These are phyloP conservation scores for Lyophyllum semitale DNA, from an alignment of 768 basidiomycete species.

Conservation along the genomic window DNA sequence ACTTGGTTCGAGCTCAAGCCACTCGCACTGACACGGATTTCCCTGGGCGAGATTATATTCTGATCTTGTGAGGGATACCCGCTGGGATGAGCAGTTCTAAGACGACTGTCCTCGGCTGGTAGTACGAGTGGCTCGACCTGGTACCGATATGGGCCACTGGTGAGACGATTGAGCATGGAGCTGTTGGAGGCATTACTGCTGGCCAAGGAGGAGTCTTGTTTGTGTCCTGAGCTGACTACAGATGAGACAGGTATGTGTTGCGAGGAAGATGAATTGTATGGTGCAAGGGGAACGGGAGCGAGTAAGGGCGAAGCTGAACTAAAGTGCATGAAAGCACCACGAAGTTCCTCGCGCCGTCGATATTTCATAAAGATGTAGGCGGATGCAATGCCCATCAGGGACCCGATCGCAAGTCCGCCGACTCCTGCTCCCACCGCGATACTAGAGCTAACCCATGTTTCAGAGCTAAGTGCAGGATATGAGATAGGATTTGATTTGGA, in stretches of 20 bases:
- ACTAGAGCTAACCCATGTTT: conserved; percentile 11
- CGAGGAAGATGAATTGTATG: conserved; percentile 12
- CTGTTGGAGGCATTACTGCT: conserved; percentile 9
- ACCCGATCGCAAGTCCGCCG: conserved; percentile 40
- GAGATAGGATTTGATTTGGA: background rate
- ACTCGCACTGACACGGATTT: background rate
- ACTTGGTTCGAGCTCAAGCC: conserved; percentile 46
- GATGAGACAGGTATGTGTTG: conserved; percentile 31
- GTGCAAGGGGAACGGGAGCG: conserved; percentile 21
- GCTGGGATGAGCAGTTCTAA: conserved; percentile 6
- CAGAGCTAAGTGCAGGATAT: background rate
- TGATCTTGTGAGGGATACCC: background rate
- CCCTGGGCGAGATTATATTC: background rate
- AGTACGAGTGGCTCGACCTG: conserved; percentile 46
- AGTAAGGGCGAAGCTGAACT: conserved; percentile 19
- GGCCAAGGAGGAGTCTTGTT: conserved; percentile 18
- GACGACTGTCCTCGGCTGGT: conserved; percentile 35
- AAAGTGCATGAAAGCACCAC: conserved; percentile 27
- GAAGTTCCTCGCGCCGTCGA: conserved; percentile 22
- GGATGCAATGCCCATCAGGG: conserved; percentile 31
- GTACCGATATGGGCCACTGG: conserved; percentile 25
- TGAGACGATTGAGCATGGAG: conserved; percentile 11
- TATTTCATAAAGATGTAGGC: conserved; percentile 34
- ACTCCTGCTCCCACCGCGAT: conserved; percentile 38
- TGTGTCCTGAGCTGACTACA: conserved; percentile 14